Base-by-base conservation (phyloP, 140 eudicot genomes). In the Stevia rebaudiana region DNA sequence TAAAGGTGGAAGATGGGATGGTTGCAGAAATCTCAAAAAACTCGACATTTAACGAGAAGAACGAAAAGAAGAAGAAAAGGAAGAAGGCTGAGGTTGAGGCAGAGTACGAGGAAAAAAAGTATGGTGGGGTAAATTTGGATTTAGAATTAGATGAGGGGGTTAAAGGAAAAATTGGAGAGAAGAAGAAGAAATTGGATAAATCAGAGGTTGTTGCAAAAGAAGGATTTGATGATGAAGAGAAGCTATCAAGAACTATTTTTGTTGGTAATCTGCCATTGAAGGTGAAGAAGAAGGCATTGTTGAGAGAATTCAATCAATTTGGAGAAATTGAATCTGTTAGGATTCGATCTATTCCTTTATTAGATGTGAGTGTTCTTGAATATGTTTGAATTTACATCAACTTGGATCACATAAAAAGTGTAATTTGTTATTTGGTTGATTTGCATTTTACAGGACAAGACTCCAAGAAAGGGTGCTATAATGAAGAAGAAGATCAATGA, bases 231-330 rank as follows among this genome's bases (percentile, higher is more conserved):
- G 97, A 94, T 65, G 99, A 94, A 67, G 82, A 75, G 28, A 94
- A 94, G 83, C 61, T 94, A 25, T 73, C 84, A 68, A 88, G 99
- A 76, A 94, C 99, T 44, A 78, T 88, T 19, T 94, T 94, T 80
- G 95, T 94, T 61, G 99, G 99, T 59, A 94, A 94, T 76, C 73
- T 94, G 78, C 97, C 97, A 2, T 67, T 94, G 83, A 94, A 94
- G 79, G 80, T 83, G 23, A 94, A 88, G 82, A 94, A 88, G 74
- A 94, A 88, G 81, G 84, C 76, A 1, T 71, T 94, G 65, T 12
- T 79, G 60, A 89, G 69, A 72, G 99, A 94, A 65, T 94, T 94
- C 64, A 72, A 67, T 39, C 80, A 76, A 58, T 94, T 88, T 66
- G 99, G 99, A 5, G 99, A 85, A 61, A 74, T 94, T 12, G 99